phyloP scores from a whole-genome alignment of 345 rosid species.

The Salix viminalis region DNA sequence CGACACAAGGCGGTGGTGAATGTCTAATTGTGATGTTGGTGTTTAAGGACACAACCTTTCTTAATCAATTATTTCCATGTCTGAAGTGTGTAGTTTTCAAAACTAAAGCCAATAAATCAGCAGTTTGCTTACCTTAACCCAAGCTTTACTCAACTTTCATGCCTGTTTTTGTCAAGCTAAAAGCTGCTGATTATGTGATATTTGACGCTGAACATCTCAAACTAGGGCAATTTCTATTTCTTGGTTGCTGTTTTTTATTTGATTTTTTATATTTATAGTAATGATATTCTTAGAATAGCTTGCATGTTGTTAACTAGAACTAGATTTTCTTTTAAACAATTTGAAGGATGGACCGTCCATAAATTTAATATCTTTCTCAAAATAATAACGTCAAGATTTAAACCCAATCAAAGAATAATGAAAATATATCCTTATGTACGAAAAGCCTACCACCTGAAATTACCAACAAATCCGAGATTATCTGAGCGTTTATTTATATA shows the following conservation, averaged over 20 bases:
- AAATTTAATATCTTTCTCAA: no score
- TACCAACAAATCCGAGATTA: neutral
- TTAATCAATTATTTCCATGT: constrained; percentile 36
- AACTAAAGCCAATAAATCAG: constrained; percentile 23
- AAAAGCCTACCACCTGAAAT: no score
- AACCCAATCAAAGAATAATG: no score
- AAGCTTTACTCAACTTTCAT: constrained; percentile 2
- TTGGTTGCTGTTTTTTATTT: neutral
- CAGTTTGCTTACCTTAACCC: constrained; percentile 8
- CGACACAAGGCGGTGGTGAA: constrained; percentile 24
- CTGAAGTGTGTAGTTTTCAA: constrained; percentile 13
- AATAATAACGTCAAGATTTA: no score
- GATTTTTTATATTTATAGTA: no score
- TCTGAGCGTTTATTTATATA: neutral
- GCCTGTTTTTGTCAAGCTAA: constrained; percentile 8
- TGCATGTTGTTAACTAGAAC: no score
- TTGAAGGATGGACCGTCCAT: no score
- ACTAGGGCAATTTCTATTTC: neutral
- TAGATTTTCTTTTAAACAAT: no score
- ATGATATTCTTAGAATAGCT: no score
- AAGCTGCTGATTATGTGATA: neutral
- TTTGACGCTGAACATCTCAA: neutral
- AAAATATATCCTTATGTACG: no score
- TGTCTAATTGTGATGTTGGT: constrained; percentile 30
- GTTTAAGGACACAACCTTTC: constrained; percentile 16